Percentiles rank a stretch among this genome's conserved stretches.
phyloP scores from a whole-genome alignment of 306 rosid genomes.

The Quercus engelmannii region DNA sequence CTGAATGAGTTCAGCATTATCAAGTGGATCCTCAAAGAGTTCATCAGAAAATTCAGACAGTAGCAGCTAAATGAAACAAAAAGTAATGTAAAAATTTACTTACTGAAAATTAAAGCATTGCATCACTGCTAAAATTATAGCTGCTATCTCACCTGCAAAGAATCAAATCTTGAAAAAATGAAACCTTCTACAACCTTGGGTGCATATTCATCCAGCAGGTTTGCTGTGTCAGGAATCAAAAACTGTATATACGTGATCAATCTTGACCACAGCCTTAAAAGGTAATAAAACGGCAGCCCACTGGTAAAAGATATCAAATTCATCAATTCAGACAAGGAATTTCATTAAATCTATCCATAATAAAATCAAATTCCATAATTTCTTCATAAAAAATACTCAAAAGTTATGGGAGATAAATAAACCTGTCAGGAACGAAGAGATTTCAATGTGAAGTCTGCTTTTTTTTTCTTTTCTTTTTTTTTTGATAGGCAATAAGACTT shows the following conservation, averaged over 20 bases:
- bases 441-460: conserved; percentile 80
- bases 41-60: conserved; percentile 88
- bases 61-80: conserved; percentile 23
- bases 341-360: conserved; percentile 27
- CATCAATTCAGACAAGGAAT: no score
- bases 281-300: conserved; percentile 99
- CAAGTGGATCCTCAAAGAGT: conserved; percentile 91
- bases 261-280: conserved; percentile 93
- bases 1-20: conserved; percentile 94
- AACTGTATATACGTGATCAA: conserved; percentile 89
- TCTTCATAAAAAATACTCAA: conserved; percentile 9
- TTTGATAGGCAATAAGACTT: no score
- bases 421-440: conserved; percentile 81
- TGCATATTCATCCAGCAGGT: conserved; percentile 94
- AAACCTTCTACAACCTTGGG: conserved; percentile 93
- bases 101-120: no score
- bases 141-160: conserved; percentile 68
- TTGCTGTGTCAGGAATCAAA: conserved; percentile 94
- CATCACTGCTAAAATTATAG: not conserved
- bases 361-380: conserved; percentile 1
- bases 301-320: conserved; percentile 37
- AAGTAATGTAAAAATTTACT: no score
- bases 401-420: conserved; percentile 18
- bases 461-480: no score
- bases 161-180: conserved; percentile 85